These are phyloP conservation scores for Beauveria brongniartii DNA, from an alignment of 2,329 filamentous ascomycete genomes.

Conservation along the genomic window DNA sequence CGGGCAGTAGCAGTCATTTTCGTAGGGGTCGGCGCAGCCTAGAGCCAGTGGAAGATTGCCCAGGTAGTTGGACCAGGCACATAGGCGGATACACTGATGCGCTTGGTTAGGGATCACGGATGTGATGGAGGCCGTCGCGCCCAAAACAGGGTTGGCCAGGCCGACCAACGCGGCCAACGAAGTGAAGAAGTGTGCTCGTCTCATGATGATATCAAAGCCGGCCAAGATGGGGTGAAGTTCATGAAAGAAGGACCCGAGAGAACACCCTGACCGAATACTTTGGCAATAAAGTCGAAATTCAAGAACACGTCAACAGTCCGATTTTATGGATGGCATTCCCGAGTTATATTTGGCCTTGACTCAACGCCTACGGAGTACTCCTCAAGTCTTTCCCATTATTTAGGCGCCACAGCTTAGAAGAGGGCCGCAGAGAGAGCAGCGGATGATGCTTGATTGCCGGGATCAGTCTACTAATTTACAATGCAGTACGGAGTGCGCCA, in stretches of 20 bases:
- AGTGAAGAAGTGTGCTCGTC: not conserved
- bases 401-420: no score
- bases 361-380: no score
- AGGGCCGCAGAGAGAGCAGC: no score
- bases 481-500: not conserved
- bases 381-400: no score
- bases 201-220: not conserved
- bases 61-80: slow-evolving; percentile 3
- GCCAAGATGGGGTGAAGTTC: no score
- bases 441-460: not conserved
- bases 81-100: not conserved
- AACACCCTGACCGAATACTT: no score
- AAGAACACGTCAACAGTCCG: no score
- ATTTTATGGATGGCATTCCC: no score
- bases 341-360: not conserved
- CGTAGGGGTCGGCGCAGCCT: slow-evolving; percentile 18
- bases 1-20: slow-evolving; percentile 21
- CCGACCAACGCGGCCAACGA: not conserved
- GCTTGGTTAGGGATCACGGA: slow-evolving; percentile 1
- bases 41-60: slow-evolving; percentile 17
- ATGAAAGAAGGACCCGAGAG: no score
- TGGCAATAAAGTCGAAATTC: no score
- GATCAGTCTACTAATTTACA: not conserved
- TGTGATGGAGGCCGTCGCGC: not conserved
- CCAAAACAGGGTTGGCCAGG: not conserved